Evolutionary conservation across 257 asterid genomes (phyloP), one percentile per base, ranked within the genome.

Genomic region (Solanum lignicaule): DNA sequence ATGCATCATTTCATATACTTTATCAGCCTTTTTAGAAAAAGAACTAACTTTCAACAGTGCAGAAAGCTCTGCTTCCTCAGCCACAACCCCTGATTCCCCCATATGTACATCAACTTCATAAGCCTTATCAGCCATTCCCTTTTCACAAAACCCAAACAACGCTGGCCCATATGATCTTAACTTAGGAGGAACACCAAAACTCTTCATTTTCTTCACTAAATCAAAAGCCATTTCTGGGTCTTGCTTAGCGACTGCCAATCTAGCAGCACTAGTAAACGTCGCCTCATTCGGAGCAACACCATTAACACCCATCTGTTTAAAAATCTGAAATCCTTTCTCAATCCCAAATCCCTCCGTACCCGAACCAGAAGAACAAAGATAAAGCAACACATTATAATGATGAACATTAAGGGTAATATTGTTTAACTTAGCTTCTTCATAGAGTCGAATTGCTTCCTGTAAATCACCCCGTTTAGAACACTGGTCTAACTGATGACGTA

Each of bases 161-260:
- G 99, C 98, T 5, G 98, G 99, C 36, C 96, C 98, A 71, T 97
- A 97, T 4, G 99, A 97, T 92, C 99, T 94, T 92, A 96, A 83
- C 87, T 88, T 97, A 5, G 99, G 98, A 58, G 71, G 89, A 86
- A 95, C 93, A 31, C 95, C 95, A 52, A 90, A 91, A 73, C 86
- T 91, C 91, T 91, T 95, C 98, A 96, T 97, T 87, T 90, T 91
- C 92, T 94, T 97, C 89, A 97, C 92, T 86, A 97, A 89, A 76
- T 89, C 90, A 78, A 97, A 97, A 86, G 98, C 99, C 95, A 95
- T 84, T 83, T 88, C 95, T 0, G 98, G 98, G 93, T 97, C 99
- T 91, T 91, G 87, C 75, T 93, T 96, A 3, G 94, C 94, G 29
- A 98, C 98, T 7, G 99, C 99, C 90, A 97, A 89, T 90, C 99